Conservation (phyloP, 2,329 filamentous ascomycete genomes). For the Fusarium cyanostomum region DNA sequence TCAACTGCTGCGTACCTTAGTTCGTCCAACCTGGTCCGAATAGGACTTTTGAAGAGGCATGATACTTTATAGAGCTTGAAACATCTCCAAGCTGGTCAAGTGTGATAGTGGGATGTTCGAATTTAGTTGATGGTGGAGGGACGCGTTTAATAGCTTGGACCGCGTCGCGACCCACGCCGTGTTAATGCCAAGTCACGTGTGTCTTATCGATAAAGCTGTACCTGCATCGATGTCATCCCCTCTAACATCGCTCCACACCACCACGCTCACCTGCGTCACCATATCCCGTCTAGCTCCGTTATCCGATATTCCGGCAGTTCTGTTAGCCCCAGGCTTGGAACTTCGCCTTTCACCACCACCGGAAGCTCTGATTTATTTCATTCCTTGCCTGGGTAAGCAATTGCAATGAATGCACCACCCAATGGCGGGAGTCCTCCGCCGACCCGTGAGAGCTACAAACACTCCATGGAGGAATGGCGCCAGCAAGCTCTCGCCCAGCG, state of each 20-base stretch:
- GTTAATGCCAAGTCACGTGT: slow-evolving; percentile 39
- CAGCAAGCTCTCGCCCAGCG: slow-evolving; percentile 42
- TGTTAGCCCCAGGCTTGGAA: background rate
- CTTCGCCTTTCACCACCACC: background rate
- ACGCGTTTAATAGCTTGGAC: slow-evolving; percentile 43
- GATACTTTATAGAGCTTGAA: slow-evolving; percentile 32
- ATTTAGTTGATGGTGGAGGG: slow-evolving; percentile 18
- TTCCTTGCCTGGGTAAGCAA: background rate
- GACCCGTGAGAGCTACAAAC: slow-evolving; percentile 39
- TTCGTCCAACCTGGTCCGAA: slow-evolving; percentile 48
- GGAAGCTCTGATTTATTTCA: background rate
- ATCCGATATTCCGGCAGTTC: slow-evolving; percentile 21
- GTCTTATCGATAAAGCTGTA: slow-evolving; percentile 44
- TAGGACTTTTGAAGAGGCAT: slow-evolving; percentile 56
- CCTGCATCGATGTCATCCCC: slow-evolving; percentile 29
- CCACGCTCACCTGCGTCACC: slow-evolving; percentile 38
- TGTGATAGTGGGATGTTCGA: slow-evolving; percentile 21
- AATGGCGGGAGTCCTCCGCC: slow-evolving; percentile 21
- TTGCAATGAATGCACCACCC: slow-evolving; percentile 31
- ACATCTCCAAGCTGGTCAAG: slow-evolving; percentile 26
- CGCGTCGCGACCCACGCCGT: slow-evolving; percentile 38
- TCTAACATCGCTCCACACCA: background rate
- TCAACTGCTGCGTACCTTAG: slow-evolving; percentile 44
- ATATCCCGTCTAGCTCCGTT: slow-evolving; percentile 32
- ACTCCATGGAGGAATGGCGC: slow-evolving; percentile 47